Percentiles rank a stretch among this genome's conserved stretches.
These are phyloP conservation scores for Cajanus cajan DNA, from an alignment of 306 rosid genomes.

Conservation along the genomic window DNA sequence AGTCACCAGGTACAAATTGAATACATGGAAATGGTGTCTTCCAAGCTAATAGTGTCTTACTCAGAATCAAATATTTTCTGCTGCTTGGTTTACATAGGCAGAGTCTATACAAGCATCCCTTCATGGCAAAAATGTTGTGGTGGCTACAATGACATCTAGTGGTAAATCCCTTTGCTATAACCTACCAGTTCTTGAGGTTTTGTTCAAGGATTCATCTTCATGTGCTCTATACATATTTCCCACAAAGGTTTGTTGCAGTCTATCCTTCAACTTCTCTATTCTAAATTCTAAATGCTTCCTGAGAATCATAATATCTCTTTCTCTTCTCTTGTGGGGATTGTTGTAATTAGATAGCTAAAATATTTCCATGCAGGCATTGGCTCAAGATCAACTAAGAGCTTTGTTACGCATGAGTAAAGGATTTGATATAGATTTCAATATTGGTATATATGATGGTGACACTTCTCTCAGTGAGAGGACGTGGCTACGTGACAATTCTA, in stretches of 20 bases:
- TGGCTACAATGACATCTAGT: slow-evolving; percentile 94
- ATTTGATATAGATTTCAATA: slow-evolving; percentile 53
- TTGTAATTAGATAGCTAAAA: slow-evolving; percentile 19
- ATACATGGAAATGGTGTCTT: slow-evolving; percentile 23
- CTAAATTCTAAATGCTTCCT: slow-evolving; percentile 20
- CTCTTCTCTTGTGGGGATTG: not conserved
- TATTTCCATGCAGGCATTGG: slow-evolving; percentile 68
- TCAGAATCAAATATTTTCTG: slow-evolving; percentile 22
- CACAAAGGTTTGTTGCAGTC: slow-evolving; percentile 68
- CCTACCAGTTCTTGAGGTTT: slow-evolving; percentile 71
- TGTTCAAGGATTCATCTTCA: slow-evolving; percentile 54
- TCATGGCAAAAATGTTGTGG: slow-evolving; percentile 70
- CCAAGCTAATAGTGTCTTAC: slow-evolving; percentile 6
- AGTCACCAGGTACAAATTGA: slow-evolving; percentile 76
- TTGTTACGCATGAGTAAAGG: slow-evolving; percentile 63
- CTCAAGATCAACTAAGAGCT: slow-evolving; percentile 95
- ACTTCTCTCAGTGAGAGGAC: slow-evolving; percentile 66
- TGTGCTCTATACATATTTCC: slow-evolving; percentile 92
- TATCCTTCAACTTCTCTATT: slow-evolving; percentile 7
- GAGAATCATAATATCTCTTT: not conserved
- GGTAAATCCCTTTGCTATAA: slow-evolving; percentile 97
- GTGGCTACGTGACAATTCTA: slow-evolving; percentile 70
- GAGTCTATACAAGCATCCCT: slow-evolving; percentile 79
- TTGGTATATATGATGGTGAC: slow-evolving; percentile 94
- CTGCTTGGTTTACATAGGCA: slow-evolving; percentile 46